Evolutionary conservation across 164 flowering plant species (phyloP), one percentile per base, ranked within the genome.

Genomic region (Cinnamomum chago): DNA sequence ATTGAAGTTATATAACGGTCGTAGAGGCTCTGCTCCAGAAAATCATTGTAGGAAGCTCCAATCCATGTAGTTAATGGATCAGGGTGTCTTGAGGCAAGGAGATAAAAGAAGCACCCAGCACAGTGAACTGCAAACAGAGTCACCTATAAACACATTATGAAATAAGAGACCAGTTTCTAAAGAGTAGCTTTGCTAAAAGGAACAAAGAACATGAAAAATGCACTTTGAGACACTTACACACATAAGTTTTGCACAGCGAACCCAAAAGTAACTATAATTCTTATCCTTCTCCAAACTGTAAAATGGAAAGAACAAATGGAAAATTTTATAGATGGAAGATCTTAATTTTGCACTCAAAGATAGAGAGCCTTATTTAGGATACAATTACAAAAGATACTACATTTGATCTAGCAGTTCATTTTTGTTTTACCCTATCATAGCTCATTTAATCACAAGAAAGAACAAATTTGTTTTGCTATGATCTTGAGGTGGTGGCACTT

Each of bases 111-210:
- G 79, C 99, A 95, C 74, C 86, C 99, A n/a, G 99, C 92, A 84
- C 90, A 90, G 75, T 95, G 98, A 72, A 93, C 94, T 0, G 97
- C 92, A 82, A 95, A 95, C 50, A 95, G 79, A n/a, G 97, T 92
- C 3, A 95, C 99, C 99, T 95, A 67, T 51, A 81, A 76, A 47
- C 64, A 73, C 22, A 75, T 47, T 27, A 30, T 33, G 75, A 28
- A 33, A 55, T 76, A 55, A 55, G 58, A 78, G 74, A 72, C 27
- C 52, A 20, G 72, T 47, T 18, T 15, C 23, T 30, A 7, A 74
- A 67, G 52, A 52, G 17, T 66, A 24, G 15, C 51, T 23, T 62
- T 15, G 0, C 15, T 1, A 51, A 13, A 24, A 60, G 52, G 20
- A 55, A 55, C 60, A 55, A 55, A 20, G n/a, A 20, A 40, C 60